These are phyloP conservation scores for Trichoderma sp. DNA, from an alignment of 2,329 filamentous ascomycete genomes.

Conservation along the genomic window DNA sequence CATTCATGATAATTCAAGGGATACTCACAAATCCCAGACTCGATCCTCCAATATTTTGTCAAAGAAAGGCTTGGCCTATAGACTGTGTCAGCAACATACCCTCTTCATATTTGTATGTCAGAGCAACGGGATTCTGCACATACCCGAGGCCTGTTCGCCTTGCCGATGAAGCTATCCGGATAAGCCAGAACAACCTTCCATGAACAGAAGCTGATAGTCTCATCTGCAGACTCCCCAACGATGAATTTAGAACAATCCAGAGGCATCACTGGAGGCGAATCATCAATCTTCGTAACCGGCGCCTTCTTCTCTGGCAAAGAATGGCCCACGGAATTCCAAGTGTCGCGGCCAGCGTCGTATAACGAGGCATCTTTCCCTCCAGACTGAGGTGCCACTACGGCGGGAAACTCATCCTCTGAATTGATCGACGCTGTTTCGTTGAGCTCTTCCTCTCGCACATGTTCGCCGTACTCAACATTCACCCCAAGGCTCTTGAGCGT, in stretches of 20 bases:
- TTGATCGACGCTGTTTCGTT: neutral
- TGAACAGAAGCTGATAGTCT: conserved; percentile 43
- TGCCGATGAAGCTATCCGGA: conserved; percentile 57
- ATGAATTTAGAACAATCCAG: conserved; percentile 29
- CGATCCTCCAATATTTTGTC: conserved; percentile 56
- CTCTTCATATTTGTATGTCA: too few relatives aligned
- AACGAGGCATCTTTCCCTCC: neutral
- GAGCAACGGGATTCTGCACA: neutral
- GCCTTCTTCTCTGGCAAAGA: neutral
- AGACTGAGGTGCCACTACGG: neutral
- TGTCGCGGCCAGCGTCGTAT: neutral
- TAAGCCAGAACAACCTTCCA: conserved; percentile 57
- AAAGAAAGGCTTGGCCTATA: conserved; percentile 53
- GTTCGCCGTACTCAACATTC: neutral
- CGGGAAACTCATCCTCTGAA: conserved; percentile 1
- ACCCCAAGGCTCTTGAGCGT: conserved; percentile 27
- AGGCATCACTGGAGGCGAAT: neutral
- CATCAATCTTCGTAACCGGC: neutral
- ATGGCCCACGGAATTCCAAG: neutral
- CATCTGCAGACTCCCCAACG: conserved; percentile 27
- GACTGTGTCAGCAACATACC: conserved; percentile 18
- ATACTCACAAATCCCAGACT: conserved; percentile 70
- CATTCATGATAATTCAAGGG: neutral
- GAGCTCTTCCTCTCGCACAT: neutral
- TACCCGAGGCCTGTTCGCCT: conserved; percentile 49